Conservation (phyloP, 495 filamentous ascomycete genomes). For the Pseudomonodictys pantanalensis region DNA sequence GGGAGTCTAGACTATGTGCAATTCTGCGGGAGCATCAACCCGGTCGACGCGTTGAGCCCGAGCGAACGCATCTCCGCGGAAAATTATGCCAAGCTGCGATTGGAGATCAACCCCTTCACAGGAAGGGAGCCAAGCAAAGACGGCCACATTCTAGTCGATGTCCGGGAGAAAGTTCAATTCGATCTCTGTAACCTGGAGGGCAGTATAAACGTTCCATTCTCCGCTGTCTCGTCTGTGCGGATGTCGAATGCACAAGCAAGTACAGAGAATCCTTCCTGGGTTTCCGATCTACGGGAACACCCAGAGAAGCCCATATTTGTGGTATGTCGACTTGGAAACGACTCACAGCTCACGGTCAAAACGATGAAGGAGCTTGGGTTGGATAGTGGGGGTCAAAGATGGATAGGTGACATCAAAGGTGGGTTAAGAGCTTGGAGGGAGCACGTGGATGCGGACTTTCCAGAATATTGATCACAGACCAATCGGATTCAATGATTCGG, state of each 20-base stretch:
- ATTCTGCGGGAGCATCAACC: slow-evolving; percentile 64
- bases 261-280: slow-evolving; percentile 23
- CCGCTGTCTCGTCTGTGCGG: slow-evolving; percentile 25
- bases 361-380: slow-evolving; percentile 66
- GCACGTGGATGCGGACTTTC: slow-evolving; percentile 70
- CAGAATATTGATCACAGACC: slow-evolving; percentile 62
- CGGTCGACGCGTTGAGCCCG: slow-evolving; percentile 52
- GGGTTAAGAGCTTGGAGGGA: slow-evolving; percentile 83
- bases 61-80: slow-evolving; percentile 62
- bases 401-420: slow-evolving; percentile 74
- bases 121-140: slow-evolving; percentile 17
- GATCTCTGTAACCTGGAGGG: slow-evolving; percentile 71
- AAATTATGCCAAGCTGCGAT: slow-evolving; percentile 46
- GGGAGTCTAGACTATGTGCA: slow-evolving; percentile 72
- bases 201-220: slow-evolving; percentile 76
- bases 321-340: slow-evolving; percentile 82
- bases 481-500: no score
- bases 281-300: slow-evolving; percentile 19
- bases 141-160: slow-evolving; percentile 68
- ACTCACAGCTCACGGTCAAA: slow-evolving; percentile 76
- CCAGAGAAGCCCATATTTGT: slow-evolving; percentile 59
- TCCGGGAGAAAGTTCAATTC: slow-evolving; percentile 79
- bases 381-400: slow-evolving; percentile 54
- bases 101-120: slow-evolving; percentile 15
- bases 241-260: not conserved